These are phyloP conservation scores for Saccharomycopsis selenospora DNA, from an alignment of 805 yeast species.

Conservation along the genomic window DNA sequence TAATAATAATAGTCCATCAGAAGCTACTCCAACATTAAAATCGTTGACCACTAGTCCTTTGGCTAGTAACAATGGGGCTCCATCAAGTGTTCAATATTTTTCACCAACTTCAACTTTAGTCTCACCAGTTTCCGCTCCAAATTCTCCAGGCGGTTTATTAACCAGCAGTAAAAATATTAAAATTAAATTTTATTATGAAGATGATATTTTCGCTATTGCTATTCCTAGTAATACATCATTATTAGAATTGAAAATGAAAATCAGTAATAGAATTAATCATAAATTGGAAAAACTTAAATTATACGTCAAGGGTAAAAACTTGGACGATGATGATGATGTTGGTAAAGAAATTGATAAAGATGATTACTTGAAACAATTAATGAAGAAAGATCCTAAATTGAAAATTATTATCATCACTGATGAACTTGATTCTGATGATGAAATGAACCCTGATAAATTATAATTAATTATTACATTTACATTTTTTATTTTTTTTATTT, in stretches of 20 bases:
- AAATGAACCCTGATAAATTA: slow-evolving; percentile 22
- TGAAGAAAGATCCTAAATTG: slow-evolving; percentile 26
- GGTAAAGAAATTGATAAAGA: slow-evolving; percentile 24
- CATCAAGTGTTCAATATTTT: background rate
- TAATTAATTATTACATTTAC: background rate
- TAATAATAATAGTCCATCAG: background rate
- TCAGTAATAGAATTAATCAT: slow-evolving; percentile 43
- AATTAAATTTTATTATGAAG: slow-evolving; percentile 70
- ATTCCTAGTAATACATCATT: slow-evolving; percentile 42
- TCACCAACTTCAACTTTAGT: slow-evolving; percentile 26
- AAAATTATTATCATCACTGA: slow-evolving; percentile 30
- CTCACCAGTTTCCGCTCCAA: slow-evolving; percentile 23
- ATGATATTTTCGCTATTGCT: slow-evolving; percentile 71
- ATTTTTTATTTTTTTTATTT: background rate
- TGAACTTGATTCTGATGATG: slow-evolving; percentile 30
- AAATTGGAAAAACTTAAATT: slow-evolving; percentile 29
- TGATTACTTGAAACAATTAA: slow-evolving; percentile 14
- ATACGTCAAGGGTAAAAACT: slow-evolving; percentile 28
- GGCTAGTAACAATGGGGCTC: too few species aligned
- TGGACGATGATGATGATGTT: slow-evolving; percentile 32
- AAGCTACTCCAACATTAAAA: background rate
- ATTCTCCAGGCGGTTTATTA: slow-evolving; percentile 9
- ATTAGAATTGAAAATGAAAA: slow-evolving; percentile 43
- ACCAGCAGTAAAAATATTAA: slow-evolving; percentile 37
- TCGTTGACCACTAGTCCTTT: background rate